phyloP scores from a whole-genome alignment of 1,284 basidiomycete species.

The Megacollybia platyphylla region DNA sequence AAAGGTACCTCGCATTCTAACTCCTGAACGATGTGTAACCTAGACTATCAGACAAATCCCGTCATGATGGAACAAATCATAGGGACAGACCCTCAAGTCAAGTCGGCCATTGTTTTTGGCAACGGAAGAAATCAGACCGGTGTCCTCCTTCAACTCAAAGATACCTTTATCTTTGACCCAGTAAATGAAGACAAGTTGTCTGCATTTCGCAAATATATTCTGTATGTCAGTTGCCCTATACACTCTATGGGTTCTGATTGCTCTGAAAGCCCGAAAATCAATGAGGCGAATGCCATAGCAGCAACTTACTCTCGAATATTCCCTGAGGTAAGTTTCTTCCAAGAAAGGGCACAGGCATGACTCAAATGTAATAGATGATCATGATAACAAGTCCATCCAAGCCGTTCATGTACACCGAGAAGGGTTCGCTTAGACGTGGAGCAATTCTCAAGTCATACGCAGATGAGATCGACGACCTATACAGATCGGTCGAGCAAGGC shows the following conservation, averaged over 20 bases:
- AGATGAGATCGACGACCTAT: slow-evolving; percentile 13
- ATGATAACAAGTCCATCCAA: slow-evolving; percentile 14
- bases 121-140: slow-evolving; percentile 16
- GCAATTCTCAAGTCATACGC: slow-evolving; percentile 20
- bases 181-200: slow-evolving; percentile 10
- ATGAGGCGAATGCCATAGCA: slow-evolving; percentile 20
- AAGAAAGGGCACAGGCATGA: not conserved
- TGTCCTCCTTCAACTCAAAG: slow-evolving; percentile 16
- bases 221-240: slow-evolving; percentile 8
- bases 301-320: slow-evolving; percentile 26
- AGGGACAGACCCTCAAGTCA: slow-evolving; percentile 12
- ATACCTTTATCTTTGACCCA: slow-evolving; percentile 12
- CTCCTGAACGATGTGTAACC: slow-evolving; percentile 17
- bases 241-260: not conserved
- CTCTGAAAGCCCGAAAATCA: slow-evolving; percentile 15
- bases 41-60: not conserved
- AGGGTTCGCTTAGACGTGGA: slow-evolving; percentile 17
- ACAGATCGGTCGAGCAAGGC: not conserved
- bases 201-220: slow-evolving; percentile 14
- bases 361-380: slow-evolving; percentile 13
- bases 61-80: slow-evolving; percentile 12
- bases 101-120: slow-evolving; percentile 17
- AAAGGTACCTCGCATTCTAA: slow-evolving; percentile 19
- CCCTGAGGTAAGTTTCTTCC: slow-evolving; percentile 15
- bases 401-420: slow-evolving; percentile 18